phyloP scores from a whole-genome alignment of 1,284 basidiomycete species.

The Leccinum huronense region DNA sequence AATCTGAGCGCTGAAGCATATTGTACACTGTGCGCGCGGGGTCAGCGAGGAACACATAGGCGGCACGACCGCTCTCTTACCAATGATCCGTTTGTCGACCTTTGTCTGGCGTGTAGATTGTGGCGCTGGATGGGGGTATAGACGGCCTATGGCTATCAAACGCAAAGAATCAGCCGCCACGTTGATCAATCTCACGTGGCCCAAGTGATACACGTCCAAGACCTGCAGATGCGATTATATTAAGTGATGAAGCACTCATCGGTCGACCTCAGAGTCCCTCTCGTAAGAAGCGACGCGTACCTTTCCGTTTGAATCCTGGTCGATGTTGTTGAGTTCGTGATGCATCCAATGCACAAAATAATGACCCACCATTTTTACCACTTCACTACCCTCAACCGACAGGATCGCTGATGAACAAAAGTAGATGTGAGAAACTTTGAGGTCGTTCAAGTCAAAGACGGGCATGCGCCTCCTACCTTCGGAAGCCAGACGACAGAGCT shows the following conservation, averaged over 20 bases:
- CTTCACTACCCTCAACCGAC: conserved; percentile 53
- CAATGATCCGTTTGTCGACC: conserved; percentile 72
- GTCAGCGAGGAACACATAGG: conserved; percentile 8
- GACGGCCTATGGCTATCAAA: conserved; percentile 70
- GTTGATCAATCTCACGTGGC: conserved; percentile 68
- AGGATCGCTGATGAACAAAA: conserved; percentile 19
- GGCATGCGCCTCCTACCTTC: conserved; percentile 40
- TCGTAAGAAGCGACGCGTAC: conserved; percentile 5
- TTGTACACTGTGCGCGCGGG: conserved; percentile 69
- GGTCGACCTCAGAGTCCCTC: background rate
- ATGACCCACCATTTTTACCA: conserved; percentile 47
- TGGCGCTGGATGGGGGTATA: conserved; percentile 54
- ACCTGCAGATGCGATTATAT: conserved; percentile 27
- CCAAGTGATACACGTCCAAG: conserved; percentile 59
- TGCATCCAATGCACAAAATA: background rate
- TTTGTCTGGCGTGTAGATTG: conserved; percentile 66
- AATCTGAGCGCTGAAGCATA: conserved; percentile 34
- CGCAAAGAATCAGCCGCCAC: conserved; percentile 66
- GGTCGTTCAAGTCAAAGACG: background rate
- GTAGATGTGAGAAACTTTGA: conserved; percentile 30
- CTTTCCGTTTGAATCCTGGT: conserved; percentile 57
- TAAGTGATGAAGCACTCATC: background rate
- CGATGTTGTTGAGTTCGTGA: conserved; percentile 6
- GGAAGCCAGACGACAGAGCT: conserved; percentile 74
- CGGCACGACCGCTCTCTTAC: conserved; percentile 39